Base-by-base conservation (phyloP, 2,329 filamentous ascomycete species). In the Colletotrichum somersetense region DNA sequence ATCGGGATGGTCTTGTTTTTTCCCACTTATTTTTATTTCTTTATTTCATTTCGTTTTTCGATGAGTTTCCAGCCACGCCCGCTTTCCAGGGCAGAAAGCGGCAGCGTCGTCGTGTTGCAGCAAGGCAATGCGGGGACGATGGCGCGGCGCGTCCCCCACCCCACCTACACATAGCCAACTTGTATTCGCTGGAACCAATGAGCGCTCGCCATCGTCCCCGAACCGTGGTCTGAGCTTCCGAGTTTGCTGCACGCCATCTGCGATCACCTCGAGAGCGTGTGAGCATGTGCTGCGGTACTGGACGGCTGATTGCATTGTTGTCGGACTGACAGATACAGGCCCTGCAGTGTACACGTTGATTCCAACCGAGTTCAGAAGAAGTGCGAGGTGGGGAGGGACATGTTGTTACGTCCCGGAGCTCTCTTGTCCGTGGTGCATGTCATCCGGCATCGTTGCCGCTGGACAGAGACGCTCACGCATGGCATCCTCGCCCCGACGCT, bases 211-310 rank as follows among this genome's bases (percentile, higher is more conserved):
- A 18, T 20, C 16, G 14, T 2, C 23, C 18, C 10, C 23, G 55
- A 72, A 61, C 55, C 33, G 55, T 33, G 70, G 70, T 72, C 66
- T 40, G 59, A 65, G 70, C 70, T 72, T 64, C 50, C 12, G 12
- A 30, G 18, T 26, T 26, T 26, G 52, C 70, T 72, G 70, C 70
- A 72, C 70, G 70, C 70, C 70, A 72, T 70, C 66, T 55, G 30
- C 26, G 68, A 67, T 71, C 68, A 56, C 35, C 64, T 58, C 42
- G 58, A 50, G 33, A 33, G 57, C 59, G 20, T 46, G 23, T 33
- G 23, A 26, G 35, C 44, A 46, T 48, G 46, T 57, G 58, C 50
- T 71, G 57, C 57, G 62, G 63, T 18, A 18, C 12, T 12, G 6
- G 38, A 30, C 26, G 26, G 30, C 23, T n/a, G 35, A 33, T 3